Conservation (phyloP, 192 early-diverging fungal species). For the Paraglomus brasilianum region DNA sequence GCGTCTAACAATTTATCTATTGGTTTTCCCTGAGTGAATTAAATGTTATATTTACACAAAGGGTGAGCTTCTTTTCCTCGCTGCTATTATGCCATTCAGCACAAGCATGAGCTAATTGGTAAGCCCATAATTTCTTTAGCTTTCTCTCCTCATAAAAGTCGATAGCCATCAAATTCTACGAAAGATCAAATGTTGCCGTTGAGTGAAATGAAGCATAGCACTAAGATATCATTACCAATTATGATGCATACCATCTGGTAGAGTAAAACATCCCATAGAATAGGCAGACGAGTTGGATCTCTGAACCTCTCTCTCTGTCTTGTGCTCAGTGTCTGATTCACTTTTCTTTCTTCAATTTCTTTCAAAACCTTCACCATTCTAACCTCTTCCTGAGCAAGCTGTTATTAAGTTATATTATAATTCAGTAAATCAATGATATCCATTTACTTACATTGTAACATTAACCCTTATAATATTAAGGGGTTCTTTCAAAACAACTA, state of each 20-base stretch:
- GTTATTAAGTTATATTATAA: too few relatives aligned
- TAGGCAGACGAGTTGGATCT: slow-evolving; percentile 53
- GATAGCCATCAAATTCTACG: slow-evolving; percentile 71
- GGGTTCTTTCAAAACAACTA: not conserved
- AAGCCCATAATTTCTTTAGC: slow-evolving; percentile 79
- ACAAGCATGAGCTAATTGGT: slow-evolving; percentile 58
- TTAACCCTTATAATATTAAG: not conserved
- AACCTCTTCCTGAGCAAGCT: slow-evolving; percentile 76
- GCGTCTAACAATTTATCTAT: too few relatives aligned
- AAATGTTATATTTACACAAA: too few relatives aligned
- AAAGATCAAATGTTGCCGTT: not conserved
- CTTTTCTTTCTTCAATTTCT: slow-evolving; percentile 69
- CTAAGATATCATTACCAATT: not conserved
- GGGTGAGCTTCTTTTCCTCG: too few relatives aligned
- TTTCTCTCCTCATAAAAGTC: slow-evolving; percentile 81
- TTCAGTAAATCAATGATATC: too few relatives aligned
- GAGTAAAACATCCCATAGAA: slow-evolving; percentile 75
- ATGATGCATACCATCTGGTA: slow-evolving; percentile 69
- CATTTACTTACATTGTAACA: too few relatives aligned
- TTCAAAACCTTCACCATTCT: slow-evolving; percentile 63
- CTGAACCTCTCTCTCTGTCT: slow-evolving; percentile 68
- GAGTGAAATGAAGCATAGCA: not conserved
- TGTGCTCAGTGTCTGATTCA: slow-evolving; percentile 69
- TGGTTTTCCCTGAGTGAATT: too few relatives aligned
- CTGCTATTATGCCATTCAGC: slow-evolving; percentile 68